Conservation (phyloP, 495 filamentous ascomycete genomes). For the Oidiodendron maius region DNA sequence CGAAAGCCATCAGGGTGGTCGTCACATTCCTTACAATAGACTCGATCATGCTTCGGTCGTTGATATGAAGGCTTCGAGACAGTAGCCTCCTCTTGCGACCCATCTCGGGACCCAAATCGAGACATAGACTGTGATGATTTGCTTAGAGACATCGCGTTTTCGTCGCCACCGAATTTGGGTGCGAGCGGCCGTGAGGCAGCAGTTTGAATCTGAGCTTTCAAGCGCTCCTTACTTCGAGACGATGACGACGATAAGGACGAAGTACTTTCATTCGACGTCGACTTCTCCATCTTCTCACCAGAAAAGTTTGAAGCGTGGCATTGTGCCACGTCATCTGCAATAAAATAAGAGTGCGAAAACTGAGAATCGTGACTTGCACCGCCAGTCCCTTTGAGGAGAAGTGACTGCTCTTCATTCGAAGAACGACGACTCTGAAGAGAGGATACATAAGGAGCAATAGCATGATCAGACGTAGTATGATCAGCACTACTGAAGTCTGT, state of each 20-base stretch:
- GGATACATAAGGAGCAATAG: slow-evolving; percentile 11
- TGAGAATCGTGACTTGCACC: slow-evolving; percentile 29
- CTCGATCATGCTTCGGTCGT: slow-evolving; percentile 70
- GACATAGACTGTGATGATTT: slow-evolving; percentile 42
- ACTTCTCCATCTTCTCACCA: slow-evolving; percentile 31
- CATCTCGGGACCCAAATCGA: slow-evolving; percentile 50
- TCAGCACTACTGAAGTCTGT: slow-evolving; percentile 15
- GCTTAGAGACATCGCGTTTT: slow-evolving; percentile 24
- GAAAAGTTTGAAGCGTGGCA: slow-evolving; percentile 15
- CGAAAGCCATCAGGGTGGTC: slow-evolving; percentile 83
- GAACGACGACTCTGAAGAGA: slow-evolving; percentile 17
- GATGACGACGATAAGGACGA: slow-evolving; percentile 21
- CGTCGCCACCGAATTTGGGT: slow-evolving; percentile 20
- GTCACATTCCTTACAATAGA: slow-evolving; percentile 67
- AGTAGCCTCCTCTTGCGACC: slow-evolving; percentile 50
- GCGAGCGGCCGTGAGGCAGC: slow-evolving; percentile 21
- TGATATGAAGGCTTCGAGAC: slow-evolving; percentile 70
- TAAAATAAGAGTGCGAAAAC: slow-evolving; percentile 25
- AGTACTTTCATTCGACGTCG: slow-evolving; percentile 27
- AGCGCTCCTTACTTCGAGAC: slow-evolving; percentile 21
- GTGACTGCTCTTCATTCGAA: slow-evolving; percentile 22
- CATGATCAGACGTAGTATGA: slow-evolving; percentile 22
- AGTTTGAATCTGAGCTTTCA: slow-evolving; percentile 15
- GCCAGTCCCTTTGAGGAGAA: slow-evolving; percentile 25
- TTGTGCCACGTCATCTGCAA: slow-evolving; percentile 7